A percentile compares a stretch with the other conserved stretches of the same genome.
Conservation (phyloP, 345 rosid genomes). For the Euclidium syriacum region DNA sequence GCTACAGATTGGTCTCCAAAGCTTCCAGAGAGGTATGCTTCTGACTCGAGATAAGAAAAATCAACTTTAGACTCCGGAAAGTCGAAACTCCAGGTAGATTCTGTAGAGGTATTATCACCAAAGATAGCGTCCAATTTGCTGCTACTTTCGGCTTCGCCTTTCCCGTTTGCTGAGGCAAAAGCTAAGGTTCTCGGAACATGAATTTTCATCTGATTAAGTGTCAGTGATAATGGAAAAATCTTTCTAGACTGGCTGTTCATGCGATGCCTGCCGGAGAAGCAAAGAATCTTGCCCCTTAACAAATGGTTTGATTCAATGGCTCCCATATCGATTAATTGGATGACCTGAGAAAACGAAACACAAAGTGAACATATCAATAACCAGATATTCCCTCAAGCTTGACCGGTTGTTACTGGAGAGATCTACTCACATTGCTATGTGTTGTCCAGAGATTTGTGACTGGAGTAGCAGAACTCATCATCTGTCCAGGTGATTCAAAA, state of each 20-base stretch:
- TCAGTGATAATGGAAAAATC: not conserved
- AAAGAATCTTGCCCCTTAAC: conserved; percentile 19
- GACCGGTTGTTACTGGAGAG: not conserved
- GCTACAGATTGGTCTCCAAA: conserved; percentile 21
- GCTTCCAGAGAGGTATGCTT: conserved; percentile 20
- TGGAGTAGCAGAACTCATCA: conserved; percentile 15
- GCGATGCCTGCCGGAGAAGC: conserved; percentile 13
- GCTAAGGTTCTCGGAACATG: conserved; percentile 23
- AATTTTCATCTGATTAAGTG: conserved; percentile 9
- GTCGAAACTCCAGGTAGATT: conserved; percentile 19
- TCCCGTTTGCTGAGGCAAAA: conserved; percentile 22
- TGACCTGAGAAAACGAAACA: conserved; percentile 27
- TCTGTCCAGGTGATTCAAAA: not conserved
- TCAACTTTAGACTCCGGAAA: conserved; percentile 24
- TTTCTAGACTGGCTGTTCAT: not conserved
- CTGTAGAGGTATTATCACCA: conserved; percentile 22
- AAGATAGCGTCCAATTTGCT: conserved; percentile 22
- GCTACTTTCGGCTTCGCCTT: conserved; percentile 27
- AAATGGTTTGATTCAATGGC: conserved; percentile 17
- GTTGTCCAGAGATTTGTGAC: conserved; percentile 8
- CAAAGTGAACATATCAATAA: not conserved
- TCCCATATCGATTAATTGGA: conserved; percentile 23
- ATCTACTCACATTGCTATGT: conserved; percentile 16
- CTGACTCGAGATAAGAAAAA: conserved; percentile 18
- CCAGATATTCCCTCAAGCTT: not conserved